These are phyloP conservation scores for Starmerella stellata DNA, from an alignment of 805 yeast genomes.

Conservation along the genomic window DNA sequence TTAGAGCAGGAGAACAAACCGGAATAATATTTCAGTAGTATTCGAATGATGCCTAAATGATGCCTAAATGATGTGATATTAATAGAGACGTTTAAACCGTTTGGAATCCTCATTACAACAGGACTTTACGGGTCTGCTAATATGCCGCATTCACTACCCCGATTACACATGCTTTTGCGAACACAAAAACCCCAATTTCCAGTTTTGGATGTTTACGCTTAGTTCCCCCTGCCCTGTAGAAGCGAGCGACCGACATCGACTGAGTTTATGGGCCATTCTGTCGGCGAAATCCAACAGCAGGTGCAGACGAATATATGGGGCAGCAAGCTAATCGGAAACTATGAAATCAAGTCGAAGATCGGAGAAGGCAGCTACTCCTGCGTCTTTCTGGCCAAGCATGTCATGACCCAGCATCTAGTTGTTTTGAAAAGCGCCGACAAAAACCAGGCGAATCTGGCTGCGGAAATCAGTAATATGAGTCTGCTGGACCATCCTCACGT, in stretches of 20 bases:
- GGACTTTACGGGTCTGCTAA: too few species aligned
- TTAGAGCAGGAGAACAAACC: too few species aligned
- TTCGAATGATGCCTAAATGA: too few species aligned
- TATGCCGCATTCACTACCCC: too few species aligned
- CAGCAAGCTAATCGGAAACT: conserved; percentile 47
- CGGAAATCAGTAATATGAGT: conserved; percentile 78
- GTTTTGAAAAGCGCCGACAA: conserved; percentile 68
- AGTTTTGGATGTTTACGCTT: not conserved
- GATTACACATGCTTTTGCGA: too few species aligned
- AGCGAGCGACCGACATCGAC: not conserved
- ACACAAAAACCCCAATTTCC: too few species aligned
- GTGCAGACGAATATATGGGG: conserved; percentile 6
- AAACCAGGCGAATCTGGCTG: conserved; percentile 65
- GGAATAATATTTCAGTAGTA: too few species aligned
- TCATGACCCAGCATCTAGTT: conserved; percentile 50
- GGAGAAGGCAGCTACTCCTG: conserved; percentile 87
- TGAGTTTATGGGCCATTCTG: conserved; percentile 8
- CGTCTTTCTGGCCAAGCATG: conserved; percentile 70
- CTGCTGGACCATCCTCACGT: conserved; percentile 72
- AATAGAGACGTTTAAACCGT: too few species aligned
- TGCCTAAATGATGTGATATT: too few species aligned
- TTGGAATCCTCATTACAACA: too few species aligned
- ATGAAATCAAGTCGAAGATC: conserved; percentile 49
- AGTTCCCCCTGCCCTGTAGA: not conserved
- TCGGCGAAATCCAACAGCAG: conserved; percentile 10